Percentiles rank a stretch among this genome's conserved stretches.
Conservation (phyloP, 2,329 filamentous ascomycete species). For the Fusarium papillatum region DNA sequence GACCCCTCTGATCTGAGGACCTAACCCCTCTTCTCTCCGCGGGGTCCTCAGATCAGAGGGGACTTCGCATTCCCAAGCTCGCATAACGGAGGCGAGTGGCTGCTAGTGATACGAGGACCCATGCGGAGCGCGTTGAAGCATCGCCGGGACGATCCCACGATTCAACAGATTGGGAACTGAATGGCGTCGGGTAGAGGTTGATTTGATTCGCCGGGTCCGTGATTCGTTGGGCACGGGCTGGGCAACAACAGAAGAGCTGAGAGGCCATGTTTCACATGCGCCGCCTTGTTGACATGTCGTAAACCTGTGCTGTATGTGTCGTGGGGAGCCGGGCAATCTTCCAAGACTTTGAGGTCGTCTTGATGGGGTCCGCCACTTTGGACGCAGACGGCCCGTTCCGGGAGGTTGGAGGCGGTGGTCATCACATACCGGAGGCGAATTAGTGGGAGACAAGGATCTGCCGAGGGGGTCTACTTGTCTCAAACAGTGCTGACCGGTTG, state of each 20-base stretch:
- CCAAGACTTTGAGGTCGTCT: neutral
- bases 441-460: slow-evolving; percentile 21
- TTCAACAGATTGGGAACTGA: neutral
- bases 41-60: neutral
- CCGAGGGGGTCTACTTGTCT: slow-evolving; percentile 18
- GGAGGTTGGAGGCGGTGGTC: slow-evolving; percentile 2
- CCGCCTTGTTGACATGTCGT: neutral
- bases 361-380: neutral
- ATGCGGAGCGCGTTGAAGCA: neutral
- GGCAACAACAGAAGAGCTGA: slow-evolving; percentile 1
- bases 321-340: neutral
- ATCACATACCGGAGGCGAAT: slow-evolving; percentile 3
- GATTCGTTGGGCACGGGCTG: slow-evolving; percentile 6
- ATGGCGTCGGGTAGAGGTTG: neutral
- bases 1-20: neutral
- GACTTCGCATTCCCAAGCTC: slow-evolving; percentile 5
- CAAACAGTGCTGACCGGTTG: slow-evolving; percentile 28
- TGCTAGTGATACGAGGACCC: neutral
- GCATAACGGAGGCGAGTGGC: slow-evolving; percentile 19
- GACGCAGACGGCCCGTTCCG: slow-evolving; percentile 35
- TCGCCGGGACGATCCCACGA: neutral
- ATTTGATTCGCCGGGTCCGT: slow-evolving; percentile 9
- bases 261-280: slow-evolving; percentile 20
- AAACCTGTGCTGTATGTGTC: neutral
- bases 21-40: neutral